Evolutionary conservation across 805 yeast genomes (phyloP).

Genomic region (Pichia deserticola): DNA sequence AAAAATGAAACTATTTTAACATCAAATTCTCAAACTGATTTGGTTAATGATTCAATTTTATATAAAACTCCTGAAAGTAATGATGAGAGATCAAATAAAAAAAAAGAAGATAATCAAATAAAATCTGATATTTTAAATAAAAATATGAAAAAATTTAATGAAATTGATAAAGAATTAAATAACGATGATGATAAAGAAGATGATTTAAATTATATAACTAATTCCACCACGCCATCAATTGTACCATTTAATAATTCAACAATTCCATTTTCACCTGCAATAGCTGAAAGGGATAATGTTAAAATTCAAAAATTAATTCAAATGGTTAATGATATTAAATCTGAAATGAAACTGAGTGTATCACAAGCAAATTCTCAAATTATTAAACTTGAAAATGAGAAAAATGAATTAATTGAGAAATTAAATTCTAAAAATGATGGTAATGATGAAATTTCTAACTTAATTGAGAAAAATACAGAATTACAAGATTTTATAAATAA

Average conservation of each 20-base stretch:
- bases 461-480: constrained; percentile 1
- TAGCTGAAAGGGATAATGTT: constrained; percentile 12
- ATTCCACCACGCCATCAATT: constrained; percentile 1
- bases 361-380: constrained; percentile 51
- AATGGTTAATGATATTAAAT: constrained; percentile 29
- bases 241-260: constrained; percentile 3
- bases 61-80: constrained; percentile 4
- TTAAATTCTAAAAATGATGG: constrained; percentile 1
- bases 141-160: no score
- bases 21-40: not conserved
- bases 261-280: constrained; percentile 13
- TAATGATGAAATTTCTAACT: not conserved
- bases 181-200: no score
- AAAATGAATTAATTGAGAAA: constrained; percentile 9
- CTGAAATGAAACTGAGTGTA: constrained; percentile 44
- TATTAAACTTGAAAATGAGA: constrained; percentile 36
- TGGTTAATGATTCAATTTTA: not conserved
- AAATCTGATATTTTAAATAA: no score
- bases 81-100: no score
- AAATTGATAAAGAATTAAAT: not conserved
- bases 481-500: constrained; percentile 9
- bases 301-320: constrained; percentile 18
- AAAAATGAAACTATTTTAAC: not conserved
- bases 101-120: no score
- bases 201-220: not conserved